Conservation (phyloP, 805 yeast species). For the Kodamaea kaohsiungensis region DNA sequence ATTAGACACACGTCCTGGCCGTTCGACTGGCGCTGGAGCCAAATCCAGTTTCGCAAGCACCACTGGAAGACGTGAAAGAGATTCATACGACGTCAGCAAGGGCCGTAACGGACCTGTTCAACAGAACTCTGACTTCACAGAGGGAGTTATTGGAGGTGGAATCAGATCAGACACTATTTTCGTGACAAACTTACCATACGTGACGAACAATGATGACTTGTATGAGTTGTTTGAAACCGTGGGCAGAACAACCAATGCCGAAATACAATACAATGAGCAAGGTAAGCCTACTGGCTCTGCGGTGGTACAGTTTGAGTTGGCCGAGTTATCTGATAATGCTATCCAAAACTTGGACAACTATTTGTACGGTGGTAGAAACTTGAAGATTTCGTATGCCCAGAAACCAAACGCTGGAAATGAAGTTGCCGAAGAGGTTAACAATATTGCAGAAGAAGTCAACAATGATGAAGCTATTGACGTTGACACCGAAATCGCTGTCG, state of each 20-base stretch:
- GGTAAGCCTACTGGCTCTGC: constrained; percentile 83
- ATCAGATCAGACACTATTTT: constrained; percentile 51
- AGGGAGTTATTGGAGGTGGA: constrained; percentile 63
- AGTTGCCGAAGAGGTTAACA: background rate
- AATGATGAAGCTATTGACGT: constrained; percentile 2
- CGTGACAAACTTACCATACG: constrained; percentile 82
- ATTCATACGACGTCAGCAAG: constrained; percentile 12
- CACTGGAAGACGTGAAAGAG: constrained; percentile 17
- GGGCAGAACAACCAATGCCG: constrained; percentile 75
- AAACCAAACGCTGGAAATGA: constrained; percentile 8
- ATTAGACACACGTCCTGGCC: constrained; percentile 79
- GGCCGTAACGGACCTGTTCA: constrained; percentile 15
- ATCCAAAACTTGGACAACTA: constrained; percentile 75
- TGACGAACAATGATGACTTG: constrained; percentile 84
- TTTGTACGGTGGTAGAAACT: constrained; percentile 78
- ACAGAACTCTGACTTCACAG: constrained; percentile 59
- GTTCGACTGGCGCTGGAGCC: constrained; percentile 10
- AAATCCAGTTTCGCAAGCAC: background rate
- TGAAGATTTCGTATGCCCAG: constrained; percentile 68
- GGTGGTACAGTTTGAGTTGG: constrained; percentile 72
- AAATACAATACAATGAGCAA: constrained; percentile 55
- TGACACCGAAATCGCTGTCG: constrained; percentile 6
- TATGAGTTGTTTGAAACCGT: constrained; percentile 83
- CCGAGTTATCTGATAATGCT: constrained; percentile 71
- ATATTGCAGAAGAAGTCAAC: constrained; percentile 7